Evolutionary conservation across 805 yeast species (phyloP), one percentile per base, ranked within the genome.

Genomic region (Candida peoriensis): DNA sequence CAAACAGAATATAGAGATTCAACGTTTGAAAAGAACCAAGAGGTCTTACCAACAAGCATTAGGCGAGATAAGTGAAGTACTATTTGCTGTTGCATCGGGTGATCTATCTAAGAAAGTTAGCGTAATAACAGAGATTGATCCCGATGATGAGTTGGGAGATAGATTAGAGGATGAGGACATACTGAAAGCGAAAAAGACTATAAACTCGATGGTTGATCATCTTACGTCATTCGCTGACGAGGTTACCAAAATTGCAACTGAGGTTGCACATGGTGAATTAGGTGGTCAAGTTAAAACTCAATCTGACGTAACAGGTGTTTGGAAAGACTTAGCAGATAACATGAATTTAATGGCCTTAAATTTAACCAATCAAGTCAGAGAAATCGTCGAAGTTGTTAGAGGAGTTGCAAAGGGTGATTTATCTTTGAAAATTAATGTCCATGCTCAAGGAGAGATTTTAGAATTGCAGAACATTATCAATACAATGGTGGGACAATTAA

Each of bases 301-400:
- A 16, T 21, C 37, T 38, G 81, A 78, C 39, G 89, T 84, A 19
- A 84, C 81, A 46, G 95, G 95, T 36, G 83, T 84, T 38, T 85
- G 95, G 95, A 78, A 80, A 50, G 89, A 82, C 52, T 68, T 86
- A 28, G 80, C 94, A 3, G 95, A 85, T 57, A 85, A 85, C 49
- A 85, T 85, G 37, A 86, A 85, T 55, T 90, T 94, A 27, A 85
- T 85, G 95, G 95, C 95, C 15, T 66, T 81, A 30, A 86, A 86
- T 57, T 69, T 85, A 51, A 85, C 95, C 2, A 85, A 87, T 26
- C 95, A 85, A 58, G 95, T 86, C 42, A 63, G 95, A 61, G 94
- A 84, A 60, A 85, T 85, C 41, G 93, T 94, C 17, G 94, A 84
- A 48, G 95, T 85, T 23, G 86, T 94, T 6, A 68, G 89, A 15